A percentile compares a stretch with the other conserved stretches of the same genome.
Conservation (phyloP, 192 early-diverging fungal species). For the Rhizoclosmatium globosum region DNA sequence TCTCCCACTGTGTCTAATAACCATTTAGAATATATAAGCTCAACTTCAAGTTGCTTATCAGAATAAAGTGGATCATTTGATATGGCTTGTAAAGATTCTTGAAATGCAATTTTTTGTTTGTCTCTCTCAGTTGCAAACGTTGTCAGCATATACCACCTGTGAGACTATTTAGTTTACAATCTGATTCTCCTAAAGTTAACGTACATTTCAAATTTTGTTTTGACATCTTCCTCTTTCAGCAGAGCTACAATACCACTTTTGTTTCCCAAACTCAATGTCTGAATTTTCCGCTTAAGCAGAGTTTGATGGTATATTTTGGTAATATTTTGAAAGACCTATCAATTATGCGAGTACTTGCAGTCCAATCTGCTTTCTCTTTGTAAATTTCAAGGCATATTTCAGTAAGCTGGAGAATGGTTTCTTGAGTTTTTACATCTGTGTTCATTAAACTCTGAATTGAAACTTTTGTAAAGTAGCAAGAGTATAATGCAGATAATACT, state of each 20-base stretch:
- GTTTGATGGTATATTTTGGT: conserved; percentile 14
- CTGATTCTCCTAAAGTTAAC: neutral
- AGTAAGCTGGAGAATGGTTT: neutral
- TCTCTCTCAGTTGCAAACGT: neutral
- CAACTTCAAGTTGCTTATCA: neutral
- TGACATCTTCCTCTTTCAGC: conserved; percentile 19
- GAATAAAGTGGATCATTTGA: neutral
- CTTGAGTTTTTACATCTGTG: conserved; percentile 2
- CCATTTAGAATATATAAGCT: conserved; percentile 3
- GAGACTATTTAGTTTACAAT: neutral
- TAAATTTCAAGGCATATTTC: conserved; percentile 21
- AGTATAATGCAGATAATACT: conserved; percentile 3
- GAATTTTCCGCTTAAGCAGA: conserved; percentile 24
- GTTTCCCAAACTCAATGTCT: conserved; percentile 4
- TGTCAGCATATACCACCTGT: conserved; percentile 35
- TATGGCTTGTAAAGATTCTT: conserved; percentile 2
- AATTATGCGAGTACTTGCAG: neutral
- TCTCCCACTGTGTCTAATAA: neutral
- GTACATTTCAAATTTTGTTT: conserved; percentile 33
- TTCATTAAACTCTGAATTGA: conserved; percentile 11
- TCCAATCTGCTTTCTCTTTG: conserved; percentile 22
- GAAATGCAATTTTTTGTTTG: conserved; percentile 13
- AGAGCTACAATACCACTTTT: conserved; percentile 17
- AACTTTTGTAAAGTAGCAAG: conserved; percentile 1
- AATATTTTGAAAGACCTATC: conserved; percentile 29